phyloP scores from a whole-genome alignment of 352 stramenopile species.

The Phytophthora crassamura region DNA sequence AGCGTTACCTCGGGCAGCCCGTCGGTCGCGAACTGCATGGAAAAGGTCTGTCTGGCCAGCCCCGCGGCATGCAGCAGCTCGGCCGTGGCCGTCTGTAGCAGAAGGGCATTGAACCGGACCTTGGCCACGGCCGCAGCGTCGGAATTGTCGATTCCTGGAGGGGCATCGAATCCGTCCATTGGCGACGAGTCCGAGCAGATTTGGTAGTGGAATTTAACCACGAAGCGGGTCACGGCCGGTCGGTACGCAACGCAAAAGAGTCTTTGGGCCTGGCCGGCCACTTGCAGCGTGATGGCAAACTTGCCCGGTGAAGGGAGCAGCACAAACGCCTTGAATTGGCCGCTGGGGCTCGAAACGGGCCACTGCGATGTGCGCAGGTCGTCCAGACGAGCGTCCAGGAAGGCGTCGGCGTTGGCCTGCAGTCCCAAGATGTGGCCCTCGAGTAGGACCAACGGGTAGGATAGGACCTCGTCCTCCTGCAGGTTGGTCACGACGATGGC shows the following conservation, averaged over 20 bases:
- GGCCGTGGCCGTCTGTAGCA: constrained; percentile 62
- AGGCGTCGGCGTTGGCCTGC: constrained; percentile 15
- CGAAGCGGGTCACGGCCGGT: constrained; percentile 34
- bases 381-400: constrained; percentile 54
- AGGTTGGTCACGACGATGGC: constrained; percentile 84
- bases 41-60: constrained; percentile 56
- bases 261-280: constrained; percentile 18
- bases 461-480: constrained; percentile 74
- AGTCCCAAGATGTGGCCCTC: constrained; percentile 42
- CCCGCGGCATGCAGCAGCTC: constrained; percentile 59
- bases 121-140: constrained; percentile 53
- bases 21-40: constrained; percentile 59
- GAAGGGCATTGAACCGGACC: constrained; percentile 63
- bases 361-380: constrained; percentile 41
- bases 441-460: constrained; percentile 64
- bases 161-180: constrained; percentile 64
- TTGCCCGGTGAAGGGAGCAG: constrained; percentile 55
- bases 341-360: constrained; percentile 48
- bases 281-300: constrained; percentile 41
- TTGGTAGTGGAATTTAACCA: constrained; percentile 79
- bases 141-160: constrained; percentile 56
- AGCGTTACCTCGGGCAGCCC: constrained; percentile 59
- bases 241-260: constrained; percentile 50
- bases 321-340: constrained; percentile 70
- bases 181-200: constrained; percentile 46